Conservation (phyloP, 2,329 filamentous ascomycete genomes). For the Rhexocercosporidium sp. region DNA sequence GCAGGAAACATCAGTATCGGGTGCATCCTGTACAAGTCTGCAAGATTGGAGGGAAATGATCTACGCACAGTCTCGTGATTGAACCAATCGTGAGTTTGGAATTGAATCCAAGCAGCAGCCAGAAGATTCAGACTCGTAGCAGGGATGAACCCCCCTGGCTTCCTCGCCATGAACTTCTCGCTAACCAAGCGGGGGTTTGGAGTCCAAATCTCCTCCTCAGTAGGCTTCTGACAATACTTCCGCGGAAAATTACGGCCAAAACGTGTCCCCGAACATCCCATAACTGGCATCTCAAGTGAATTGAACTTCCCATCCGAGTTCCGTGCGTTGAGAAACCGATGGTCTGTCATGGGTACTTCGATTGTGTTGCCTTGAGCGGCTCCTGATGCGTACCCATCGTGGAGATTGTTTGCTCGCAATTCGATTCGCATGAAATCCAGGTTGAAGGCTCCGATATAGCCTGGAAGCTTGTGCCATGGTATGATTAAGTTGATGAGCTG, state of each 20-base stretch:
- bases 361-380: conserved; percentile 17
- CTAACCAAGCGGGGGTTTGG: conserved; percentile 11
- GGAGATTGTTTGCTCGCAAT: conserved; percentile 19
- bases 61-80: conserved; percentile 18
- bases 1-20: neutral
- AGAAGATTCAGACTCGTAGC: conserved; percentile 22
- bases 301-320: conserved; percentile 27
- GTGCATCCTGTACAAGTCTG: too few species aligned
- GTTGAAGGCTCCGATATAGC: conserved; percentile 21
- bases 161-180: conserved; percentile 12
- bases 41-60: too few species aligned
- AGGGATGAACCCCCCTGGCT: conserved; percentile 9
- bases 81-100: conserved; percentile 26
- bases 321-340: conserved; percentile 14
- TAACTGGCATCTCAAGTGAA: conserved; percentile 15
- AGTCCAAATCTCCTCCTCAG: conserved; percentile 11
- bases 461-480: conserved; percentile 25
- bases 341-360: conserved; percentile 21
- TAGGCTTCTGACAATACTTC: conserved; percentile 13
- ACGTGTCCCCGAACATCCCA: conserved; percentile 23
- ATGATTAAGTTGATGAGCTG: conserved; percentile 18
- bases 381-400: conserved; percentile 22
- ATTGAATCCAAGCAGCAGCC: conserved; percentile 29
- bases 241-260: conserved; percentile 25
- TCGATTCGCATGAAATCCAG: conserved; percentile 23